Percentiles rank a stretch among this genome's conserved stretches.
Evolutionary conservation across 306 rosid genomes (phyloP).

Genomic region (Ceratonia siliqua): DNA sequence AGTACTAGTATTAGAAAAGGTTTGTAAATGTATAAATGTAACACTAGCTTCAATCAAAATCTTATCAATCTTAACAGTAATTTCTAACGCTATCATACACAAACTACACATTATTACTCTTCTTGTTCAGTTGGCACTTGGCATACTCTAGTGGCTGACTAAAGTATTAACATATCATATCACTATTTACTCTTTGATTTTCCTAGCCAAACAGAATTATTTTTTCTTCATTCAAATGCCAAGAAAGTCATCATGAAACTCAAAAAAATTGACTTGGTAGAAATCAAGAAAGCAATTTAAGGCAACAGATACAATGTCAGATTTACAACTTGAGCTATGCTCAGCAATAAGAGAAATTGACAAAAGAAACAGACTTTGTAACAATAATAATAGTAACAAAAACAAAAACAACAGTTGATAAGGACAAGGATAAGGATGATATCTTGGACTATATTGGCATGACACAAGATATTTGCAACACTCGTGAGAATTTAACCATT

Average conservation of each 20-base stretch:
- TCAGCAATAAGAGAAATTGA: background rate
- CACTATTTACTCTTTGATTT: constrained; percentile 69
- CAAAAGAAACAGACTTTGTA: background rate
- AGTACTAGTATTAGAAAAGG: no score
- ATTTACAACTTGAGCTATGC: constrained; percentile 23
- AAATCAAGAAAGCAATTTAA: constrained; percentile 86
- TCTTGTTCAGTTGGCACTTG: background rate
- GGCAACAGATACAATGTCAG: constrained; percentile 71
- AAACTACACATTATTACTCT: background rate
- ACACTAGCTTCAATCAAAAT: no score
- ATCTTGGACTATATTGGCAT: background rate
- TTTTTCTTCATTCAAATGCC: no score
- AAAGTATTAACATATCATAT: constrained; percentile 46
- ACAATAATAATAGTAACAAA: background rate
- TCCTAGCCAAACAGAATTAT: constrained; percentile 65
- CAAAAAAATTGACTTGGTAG: constrained; percentile 66
- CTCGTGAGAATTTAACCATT: background rate
- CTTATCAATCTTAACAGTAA: no score
- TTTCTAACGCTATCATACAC: no score
- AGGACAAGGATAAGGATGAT: background rate
- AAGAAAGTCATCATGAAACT: no score
- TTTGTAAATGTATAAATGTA: no score
- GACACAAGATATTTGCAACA: background rate
- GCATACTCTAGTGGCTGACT: background rate
- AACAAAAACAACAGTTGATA: background rate